Evolutionary conservation across 768 basidiomycete species (phyloP).

Genomic region (Phaffia tasmanica): DNA sequence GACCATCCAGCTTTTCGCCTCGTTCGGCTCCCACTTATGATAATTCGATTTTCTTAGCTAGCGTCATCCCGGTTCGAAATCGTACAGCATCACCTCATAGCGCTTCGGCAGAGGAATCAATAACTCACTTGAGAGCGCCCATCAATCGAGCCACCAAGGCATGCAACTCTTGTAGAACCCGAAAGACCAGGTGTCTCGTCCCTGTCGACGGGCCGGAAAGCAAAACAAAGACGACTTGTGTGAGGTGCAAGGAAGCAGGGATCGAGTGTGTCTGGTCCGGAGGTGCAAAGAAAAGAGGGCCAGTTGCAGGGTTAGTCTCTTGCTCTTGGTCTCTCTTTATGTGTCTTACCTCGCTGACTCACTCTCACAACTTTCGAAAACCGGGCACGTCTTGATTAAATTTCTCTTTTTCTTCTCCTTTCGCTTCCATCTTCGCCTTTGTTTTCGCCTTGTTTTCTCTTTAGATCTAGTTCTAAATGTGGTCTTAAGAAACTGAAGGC

Average conservation of each 20-base stretch:
- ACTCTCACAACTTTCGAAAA: background rate
- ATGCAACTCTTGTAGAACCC: constrained; percentile 12
- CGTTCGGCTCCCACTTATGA: no score
- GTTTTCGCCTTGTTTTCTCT: background rate
- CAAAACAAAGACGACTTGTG: background rate
- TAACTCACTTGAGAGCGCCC: background rate
- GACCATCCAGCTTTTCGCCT: no score
- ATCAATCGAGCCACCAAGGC: constrained; percentile 14
- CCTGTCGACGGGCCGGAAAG: constrained; percentile 3
- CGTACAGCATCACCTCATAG: no score
- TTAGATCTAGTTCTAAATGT: background rate
- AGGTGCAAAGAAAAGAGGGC: constrained; percentile 12
- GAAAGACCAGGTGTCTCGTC: constrained; percentile 21
- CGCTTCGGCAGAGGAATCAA: background rate
- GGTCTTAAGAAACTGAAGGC: no score
- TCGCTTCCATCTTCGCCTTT: background rate
- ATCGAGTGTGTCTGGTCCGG: constrained; percentile 15
- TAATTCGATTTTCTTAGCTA: no score
- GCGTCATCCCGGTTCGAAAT: no score
- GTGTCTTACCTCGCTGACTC: background rate
- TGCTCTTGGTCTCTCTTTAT: no score
- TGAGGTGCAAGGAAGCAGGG: constrained; percentile 14
- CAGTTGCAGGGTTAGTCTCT: constrained; percentile 11
- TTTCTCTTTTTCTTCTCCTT: background rate
- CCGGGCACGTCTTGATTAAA: background rate